Evolutionary conservation across 2,329 filamentous ascomycete genomes (phyloP).

Genomic region (Paecilomyces sp.): DNA sequence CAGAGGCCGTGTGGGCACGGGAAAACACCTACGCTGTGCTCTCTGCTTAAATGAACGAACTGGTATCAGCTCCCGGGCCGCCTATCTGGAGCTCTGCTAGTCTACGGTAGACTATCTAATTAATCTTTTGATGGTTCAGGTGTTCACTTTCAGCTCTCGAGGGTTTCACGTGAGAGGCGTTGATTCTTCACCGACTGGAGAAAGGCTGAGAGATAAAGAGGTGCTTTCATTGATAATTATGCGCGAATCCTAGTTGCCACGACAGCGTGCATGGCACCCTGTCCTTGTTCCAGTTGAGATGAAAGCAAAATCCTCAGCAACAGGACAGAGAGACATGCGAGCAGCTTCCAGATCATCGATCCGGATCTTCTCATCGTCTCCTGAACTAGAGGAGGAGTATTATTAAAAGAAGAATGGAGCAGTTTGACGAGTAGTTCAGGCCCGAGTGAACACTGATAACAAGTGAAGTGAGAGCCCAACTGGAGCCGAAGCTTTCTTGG

Average conservation of each 20-base stretch:
- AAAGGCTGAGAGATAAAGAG: too few species aligned
- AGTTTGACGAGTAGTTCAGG: too few species aligned
- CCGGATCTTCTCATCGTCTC: background rate
- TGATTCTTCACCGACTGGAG: too few species aligned
- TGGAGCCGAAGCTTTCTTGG: background rate
- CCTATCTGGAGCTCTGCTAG: too few species aligned
- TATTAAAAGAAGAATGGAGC: too few species aligned
- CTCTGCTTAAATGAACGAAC: background rate
- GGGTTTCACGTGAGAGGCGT: too few species aligned
- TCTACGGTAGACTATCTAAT: too few species aligned
- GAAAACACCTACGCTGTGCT: background rate
- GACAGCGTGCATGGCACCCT: background rate
- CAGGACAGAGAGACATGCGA: background rate
- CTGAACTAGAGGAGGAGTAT: background rate
- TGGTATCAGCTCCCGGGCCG: background rate
- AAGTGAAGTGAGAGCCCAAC: too few species aligned
- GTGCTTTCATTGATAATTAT: too few species aligned
- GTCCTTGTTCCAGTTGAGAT: background rate
- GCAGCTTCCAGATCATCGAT: background rate
- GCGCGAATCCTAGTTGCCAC: background rate
- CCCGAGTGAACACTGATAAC: too few species aligned
- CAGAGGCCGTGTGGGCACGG: background rate
- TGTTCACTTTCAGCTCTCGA: too few species aligned
- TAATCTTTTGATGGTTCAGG: too few species aligned
- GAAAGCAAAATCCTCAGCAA: background rate